A percentile compares a stretch with the other conserved stretches of the same genome.
phyloP scores from a whole-genome alignment of 495 filamentous ascomycete genomes.

The Saxispiralis lemnorum region DNA sequence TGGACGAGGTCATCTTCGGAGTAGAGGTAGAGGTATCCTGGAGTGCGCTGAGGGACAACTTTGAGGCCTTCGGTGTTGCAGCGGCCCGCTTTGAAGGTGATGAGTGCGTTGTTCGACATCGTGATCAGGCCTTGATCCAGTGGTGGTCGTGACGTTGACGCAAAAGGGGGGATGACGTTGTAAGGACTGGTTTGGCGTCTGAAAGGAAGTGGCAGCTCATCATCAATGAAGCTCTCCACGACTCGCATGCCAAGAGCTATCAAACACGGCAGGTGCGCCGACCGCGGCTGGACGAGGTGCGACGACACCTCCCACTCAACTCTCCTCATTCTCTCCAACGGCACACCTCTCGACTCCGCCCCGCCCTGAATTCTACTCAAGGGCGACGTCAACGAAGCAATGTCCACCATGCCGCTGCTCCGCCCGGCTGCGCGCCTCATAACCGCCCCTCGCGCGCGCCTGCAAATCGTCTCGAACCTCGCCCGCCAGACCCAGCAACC shows the following conservation, averaged over 20 bases:
- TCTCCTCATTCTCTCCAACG: background rate
- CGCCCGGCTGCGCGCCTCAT: conserved; percentile 12
- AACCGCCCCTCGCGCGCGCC: conserved; percentile 10
- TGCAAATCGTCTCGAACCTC: conserved; percentile 10
- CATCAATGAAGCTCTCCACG: background rate
- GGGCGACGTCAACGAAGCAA: background rate
- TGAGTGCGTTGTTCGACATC: conserved; percentile 71
- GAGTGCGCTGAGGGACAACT: conserved; percentile 47
- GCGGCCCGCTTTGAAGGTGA: conserved; percentile 92
- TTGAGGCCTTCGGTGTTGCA: conserved; percentile 51
- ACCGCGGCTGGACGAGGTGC: no score
- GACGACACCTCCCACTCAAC: no score
- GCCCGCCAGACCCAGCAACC: conserved; percentile 1
- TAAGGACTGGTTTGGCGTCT: background rate
- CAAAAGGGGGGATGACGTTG: background rate
- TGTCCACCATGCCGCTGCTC: conserved; percentile 9
- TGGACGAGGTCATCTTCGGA: conserved; percentile 85
- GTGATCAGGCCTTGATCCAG: background rate
- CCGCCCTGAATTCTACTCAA: background rate
- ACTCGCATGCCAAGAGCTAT: conserved; percentile 1
- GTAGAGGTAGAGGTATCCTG: conserved; percentile 88
- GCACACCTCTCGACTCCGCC: conserved; percentile 1
- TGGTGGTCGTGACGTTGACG: background rate
- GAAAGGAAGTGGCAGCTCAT: no score
- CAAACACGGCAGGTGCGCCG: no score